Evolutionary conservation across 1,139 yeast species (phyloP), one percentile per base, ranked within the genome.

Genomic region (Lodderomyces margitis): DNA sequence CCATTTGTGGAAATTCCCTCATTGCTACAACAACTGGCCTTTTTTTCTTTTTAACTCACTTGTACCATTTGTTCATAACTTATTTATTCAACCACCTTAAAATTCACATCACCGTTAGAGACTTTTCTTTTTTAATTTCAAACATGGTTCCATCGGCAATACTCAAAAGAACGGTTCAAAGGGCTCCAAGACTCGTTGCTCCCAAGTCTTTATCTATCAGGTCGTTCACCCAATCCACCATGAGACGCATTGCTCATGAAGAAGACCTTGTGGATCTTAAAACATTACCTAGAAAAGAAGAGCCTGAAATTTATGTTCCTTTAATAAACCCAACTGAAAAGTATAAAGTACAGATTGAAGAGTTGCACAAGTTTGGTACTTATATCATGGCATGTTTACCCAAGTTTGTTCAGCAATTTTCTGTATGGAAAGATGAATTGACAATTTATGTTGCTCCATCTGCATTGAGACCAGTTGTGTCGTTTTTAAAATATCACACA

Each of bases 341-440:
- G 59, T 86, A 81, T 66, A 71, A 70, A 56, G 87, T 76, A 51
- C 83, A 80, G 50, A 66, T 69, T 47, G 94, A 83, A 61, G 88
- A 83, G 55, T 74, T 87, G 52, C 95, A 87, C 70, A 81, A 82
- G 64, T 87, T 85, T 62, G 96, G 96, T 23, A 78, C 80, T 48
- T 87, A 87, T 60, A 64, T 87, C 52, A 83, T 84, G 76, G 76
- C 87, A 15, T 80, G 87, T 49, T 59, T 87, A 66, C 96, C 96
- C 41, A 87, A 87, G 64, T 86, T 71, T 59, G 76, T 87, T 50
- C 95, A 87, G 66, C 85, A 84, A 61, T 87, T 87, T 56, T 75
- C 87, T 11, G 95, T 87, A 42, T 87, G 95, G 95, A 87, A 87
- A 65, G 95, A 87, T 61, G 96, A 87, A 65, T 77, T 87, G 60